Base-by-base conservation (phyloP, 169 alveolate genomes). In the Plasmodium relictum region DNA sequence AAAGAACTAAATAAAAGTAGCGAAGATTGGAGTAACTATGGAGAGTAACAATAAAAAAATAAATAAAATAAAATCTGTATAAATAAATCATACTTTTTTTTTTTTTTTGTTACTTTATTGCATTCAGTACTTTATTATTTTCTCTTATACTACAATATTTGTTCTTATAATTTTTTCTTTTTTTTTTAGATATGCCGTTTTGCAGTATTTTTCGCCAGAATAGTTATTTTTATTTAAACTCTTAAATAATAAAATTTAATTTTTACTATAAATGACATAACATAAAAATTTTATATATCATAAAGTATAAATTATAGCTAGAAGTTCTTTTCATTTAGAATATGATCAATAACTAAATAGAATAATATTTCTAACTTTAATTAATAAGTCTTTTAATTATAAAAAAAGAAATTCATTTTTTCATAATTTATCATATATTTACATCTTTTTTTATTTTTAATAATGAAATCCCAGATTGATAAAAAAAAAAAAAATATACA, bases 11-110 rank as follows among this genome's bases (percentile, higher is more conserved):
- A 78, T 68, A 48, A 56, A 52, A 78, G 62, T 42, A 63, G 58
- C 18, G 31, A 56, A 6, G 89, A 78, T 42, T 78, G 89, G 89
- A 63, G 89, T 59, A 78, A 78, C 76, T 78, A 78, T 26, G 89
- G 89, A 10, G 89, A 78, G 89, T 78, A 78, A 54, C 42, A 76
- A 59, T 18, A 76, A 22, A 76, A 62, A 16, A 39, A 61, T 54
- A 74, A 74, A 74, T 61, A 26, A 74, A 62, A 44, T 56, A 73
- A 56, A 42, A n/a, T 16, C 8, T 24, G 6, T 5, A 52, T 20
- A 56, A 22, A 10, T 14, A 72, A 16, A 72, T 50, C 20, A 3
- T 18, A 72, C 3, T 54, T 10, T 54, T 54, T 54, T 54, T 54
- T 16, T 54, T 54, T 54, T 54, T 54, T 10, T 54, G 63, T 54